A percentile compares a stretch with the other conserved stretches of the same genome.
Conservation (phyloP, 352 stramenopile species). For the Phytophthora litchii region DNA sequence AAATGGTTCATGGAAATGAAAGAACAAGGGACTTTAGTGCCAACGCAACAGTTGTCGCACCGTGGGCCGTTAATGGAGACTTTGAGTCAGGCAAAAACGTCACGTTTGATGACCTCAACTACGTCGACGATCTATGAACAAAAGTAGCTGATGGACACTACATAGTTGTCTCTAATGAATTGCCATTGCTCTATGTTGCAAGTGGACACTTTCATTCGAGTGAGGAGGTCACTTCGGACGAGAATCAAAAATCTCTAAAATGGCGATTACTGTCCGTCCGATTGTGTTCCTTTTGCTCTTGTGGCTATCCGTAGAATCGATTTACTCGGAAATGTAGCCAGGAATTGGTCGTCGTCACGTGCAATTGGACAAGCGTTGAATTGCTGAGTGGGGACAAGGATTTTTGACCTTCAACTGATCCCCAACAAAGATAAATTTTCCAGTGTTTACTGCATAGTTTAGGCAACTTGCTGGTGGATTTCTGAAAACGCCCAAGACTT, state of each 20-base stretch:
- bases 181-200: conserved; percentile 8
- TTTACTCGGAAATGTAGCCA: conserved; percentile 9
- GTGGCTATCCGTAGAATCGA: background rate
- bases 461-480: conserved; percentile 6
- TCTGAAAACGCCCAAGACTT: background rate
- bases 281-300: conserved; percentile 8
- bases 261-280: background rate
- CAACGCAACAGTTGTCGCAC: conserved; percentile 51
- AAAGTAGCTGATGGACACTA: background rate
- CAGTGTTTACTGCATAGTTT: too few relatives aligned
- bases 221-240: conserved; percentile 6
- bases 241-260: conserved; percentile 11
- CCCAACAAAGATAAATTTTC: background rate
- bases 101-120: conserved; percentile 70
- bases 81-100: conserved; percentile 73
- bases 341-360: background rate
- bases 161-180: background rate
- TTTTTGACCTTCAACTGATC: conserved; percentile 3
- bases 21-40: conserved; percentile 54
- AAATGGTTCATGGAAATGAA: conserved; percentile 62
- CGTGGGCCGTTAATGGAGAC: conserved; percentile 50
- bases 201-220: conserved; percentile 23
- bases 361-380: conserved; percentile 2
- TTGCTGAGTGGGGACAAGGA: conserved; percentile 4
- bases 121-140: conserved; percentile 15